Evolutionary conservation across 2,329 filamentous ascomycete species (phyloP).

Genomic region (Fusarium penzigii): DNA sequence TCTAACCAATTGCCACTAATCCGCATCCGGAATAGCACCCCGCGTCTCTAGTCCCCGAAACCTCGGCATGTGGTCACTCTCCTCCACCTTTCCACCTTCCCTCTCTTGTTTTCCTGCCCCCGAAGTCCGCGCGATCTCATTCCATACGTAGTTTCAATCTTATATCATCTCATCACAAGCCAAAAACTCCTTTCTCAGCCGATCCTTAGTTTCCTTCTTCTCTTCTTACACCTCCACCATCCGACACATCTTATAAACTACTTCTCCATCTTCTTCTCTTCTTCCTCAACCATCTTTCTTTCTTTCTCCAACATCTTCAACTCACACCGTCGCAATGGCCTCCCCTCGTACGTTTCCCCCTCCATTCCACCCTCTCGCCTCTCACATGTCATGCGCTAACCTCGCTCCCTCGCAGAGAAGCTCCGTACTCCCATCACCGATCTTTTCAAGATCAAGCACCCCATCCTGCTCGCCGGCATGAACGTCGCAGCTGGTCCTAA

Average conservation of each 20-base stretch:
- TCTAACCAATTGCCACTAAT: constrained; percentile 9
- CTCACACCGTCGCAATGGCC: constrained; percentile 59
- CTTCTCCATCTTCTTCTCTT: neutral
- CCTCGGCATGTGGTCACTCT: constrained; percentile 27
- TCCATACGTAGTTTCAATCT: no score
- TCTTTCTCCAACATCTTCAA: constrained; percentile 12
- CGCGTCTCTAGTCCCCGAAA: constrained; percentile 15
- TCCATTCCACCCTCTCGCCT: neutral
- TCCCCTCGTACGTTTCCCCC: constrained; percentile 71
- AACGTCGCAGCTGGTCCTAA: constrained; percentile 97
- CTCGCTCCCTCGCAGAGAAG: constrained; percentile 37
- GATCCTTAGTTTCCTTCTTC: constrained; percentile 2
- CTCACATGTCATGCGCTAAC: constrained; percentile 14
- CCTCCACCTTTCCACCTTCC: constrained; percentile 2
- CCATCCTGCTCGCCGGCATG: constrained; percentile 95
- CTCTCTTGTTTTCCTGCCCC: constrained; percentile 14
- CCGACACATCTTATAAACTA: no score
- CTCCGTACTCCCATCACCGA: constrained; percentile 92
- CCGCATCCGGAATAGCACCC: constrained; percentile 9
- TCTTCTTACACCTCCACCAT: neutral
- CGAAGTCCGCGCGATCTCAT: no score
- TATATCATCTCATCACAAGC: no score
- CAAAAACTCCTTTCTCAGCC: constrained; percentile 17
- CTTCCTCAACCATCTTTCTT: constrained; percentile 16
- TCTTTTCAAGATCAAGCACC: constrained; percentile 97